Evolutionary conservation across 306 rosid species (phyloP), one percentile per base, ranked within the genome.

Genomic region (Trifolium fragiferum): DNA sequence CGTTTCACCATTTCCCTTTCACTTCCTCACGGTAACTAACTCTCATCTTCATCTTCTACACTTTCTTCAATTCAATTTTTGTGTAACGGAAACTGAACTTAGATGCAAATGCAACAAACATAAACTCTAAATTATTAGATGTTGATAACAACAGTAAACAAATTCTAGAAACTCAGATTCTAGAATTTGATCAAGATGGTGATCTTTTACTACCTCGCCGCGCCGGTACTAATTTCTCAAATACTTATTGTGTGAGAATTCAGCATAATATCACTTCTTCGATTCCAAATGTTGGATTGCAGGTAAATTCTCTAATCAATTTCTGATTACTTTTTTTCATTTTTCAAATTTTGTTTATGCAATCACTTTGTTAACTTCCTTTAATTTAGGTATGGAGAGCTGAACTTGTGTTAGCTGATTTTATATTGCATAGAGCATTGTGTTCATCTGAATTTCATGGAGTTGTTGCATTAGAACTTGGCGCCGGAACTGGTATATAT

Each of bases 261-360:
- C 96, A 80, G 83, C 98, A 93, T 80, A 87, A 83, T 83, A 86
- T 91, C 82, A 88, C 96, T 57, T 88, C 98, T 9, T 86, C 90
- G 9, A 86, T 91, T 82, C 94, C 94, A 40, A 83, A 83, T 74
- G 98, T 94, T 73, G 97, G 98, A 68, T 84, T 91, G 64, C 98
- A 93, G 89, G 98, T 91, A 76, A 82, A 57, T 81, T 81, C 25
- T 64, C 23, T 70, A 35, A 50, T 62, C 19, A 65, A 46, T 74
- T 78, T 54, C 73, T 72, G 7, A 8, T 62, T 20, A 47, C 54
- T 23, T 6, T 4, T 23, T 43, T 41, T 41, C 13, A 27, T 1
- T 21, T 73, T 57, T 13, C 66, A 3, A 10, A 43, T 68, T 37
- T 53, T 38, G 73, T 38, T 6, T 41, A 32, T 51, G 32, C 0